Evolutionary conservation across 805 yeast species (phyloP), one percentile per base, ranked within the genome.

Genomic region (Yarrowia sp.): DNA sequence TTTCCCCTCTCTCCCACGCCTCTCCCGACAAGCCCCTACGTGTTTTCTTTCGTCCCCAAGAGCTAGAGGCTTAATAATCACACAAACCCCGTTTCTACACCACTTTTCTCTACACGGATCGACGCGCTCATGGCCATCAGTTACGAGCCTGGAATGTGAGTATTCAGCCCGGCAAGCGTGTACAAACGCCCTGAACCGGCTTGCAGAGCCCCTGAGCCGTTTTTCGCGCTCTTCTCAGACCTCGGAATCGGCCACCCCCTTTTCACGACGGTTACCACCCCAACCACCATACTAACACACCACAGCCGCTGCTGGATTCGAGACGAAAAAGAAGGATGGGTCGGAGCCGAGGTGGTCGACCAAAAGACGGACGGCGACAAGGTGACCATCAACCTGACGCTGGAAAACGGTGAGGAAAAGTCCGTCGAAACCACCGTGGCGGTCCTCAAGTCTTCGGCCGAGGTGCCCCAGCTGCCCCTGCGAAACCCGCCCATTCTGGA

Each of bases 401-500:
- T 82, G n/a, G 92, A 86, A 66, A 75, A 77, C 66, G 86, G 83
- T 9, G 50, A 72, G 74, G 69, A 67, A 18, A 57, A 64, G 38
- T 65, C 69, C 7, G 67, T 73, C 41, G 68, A 68, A 8, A 72
- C 72, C 55, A 63, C 74, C 17, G 66, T 57, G 35, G 67, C 51
- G 9, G 74, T 45, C 67, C 73, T 69, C 72, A 86, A 68, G 77
- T 78, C 69, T 68, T 74, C 76, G 65, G 83, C 82, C 57, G 83
- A 82, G 63, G 79, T 90, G 65, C 96, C 97, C 4, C 51, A 58
- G 35, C 51, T 58, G 42, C 85, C 91, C 36, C 82, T 92, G 74
- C 84, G 97, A 74, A 93, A 93, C 74, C 98, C 97, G 61, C 95
- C 96, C 1, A 86, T 88, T 67, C 81, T 91, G 68, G 99, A 93